Percentiles rank a stretch among this genome's conserved stretches.
Evolutionary conservation across 2,329 filamentous ascomycete species (phyloP).

Genomic region (Cytospora schulzeri): DNA sequence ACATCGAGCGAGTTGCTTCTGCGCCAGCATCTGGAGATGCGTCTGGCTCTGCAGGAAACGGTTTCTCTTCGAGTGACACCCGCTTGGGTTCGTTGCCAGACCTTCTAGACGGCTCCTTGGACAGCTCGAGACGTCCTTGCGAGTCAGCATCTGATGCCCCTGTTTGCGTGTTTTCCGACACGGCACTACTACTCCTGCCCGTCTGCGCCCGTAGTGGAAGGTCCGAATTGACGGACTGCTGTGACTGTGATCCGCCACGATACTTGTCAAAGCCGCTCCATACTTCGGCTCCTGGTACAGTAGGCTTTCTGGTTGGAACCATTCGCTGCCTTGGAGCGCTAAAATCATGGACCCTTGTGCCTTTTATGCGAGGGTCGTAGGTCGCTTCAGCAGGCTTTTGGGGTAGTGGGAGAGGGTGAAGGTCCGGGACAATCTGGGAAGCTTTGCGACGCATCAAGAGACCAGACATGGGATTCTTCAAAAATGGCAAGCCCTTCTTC

Average conservation of each 20-base stretch:
- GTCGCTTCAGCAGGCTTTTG: conserved; percentile 46
- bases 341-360: conserved; percentile 66
- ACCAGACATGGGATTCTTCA: conserved; percentile 63
- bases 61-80: conserved; percentile 30
- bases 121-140: conserved; percentile 5
- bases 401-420: conserved; percentile 44
- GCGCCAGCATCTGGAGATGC: conserved; percentile 43
- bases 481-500: conserved; percentile 58
- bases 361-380: conserved; percentile 66
- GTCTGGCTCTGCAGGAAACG: conserved; percentile 29
- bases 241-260: conserved; percentile 7
- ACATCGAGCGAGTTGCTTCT: conserved; percentile 36
- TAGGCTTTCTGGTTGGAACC: conserved; percentile 29
- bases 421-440: conserved; percentile 50
- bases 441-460: conserved; percentile 59
- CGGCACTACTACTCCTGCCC: conserved; percentile 18
- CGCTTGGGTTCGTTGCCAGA: conserved; percentile 8
- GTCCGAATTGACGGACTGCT: conserved; percentile 2
- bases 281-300: conserved; percentile 23
- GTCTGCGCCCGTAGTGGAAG: conserved; percentile 15
- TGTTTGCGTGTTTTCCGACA: conserved; percentile 19
- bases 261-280: conserved; percentile 20
- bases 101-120: conserved; percentile 19
- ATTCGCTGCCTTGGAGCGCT: conserved; percentile 56
- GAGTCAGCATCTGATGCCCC: conserved; percentile 11